Conservation (phyloP, 306 rosid species). For the Quercus suber region DNA sequence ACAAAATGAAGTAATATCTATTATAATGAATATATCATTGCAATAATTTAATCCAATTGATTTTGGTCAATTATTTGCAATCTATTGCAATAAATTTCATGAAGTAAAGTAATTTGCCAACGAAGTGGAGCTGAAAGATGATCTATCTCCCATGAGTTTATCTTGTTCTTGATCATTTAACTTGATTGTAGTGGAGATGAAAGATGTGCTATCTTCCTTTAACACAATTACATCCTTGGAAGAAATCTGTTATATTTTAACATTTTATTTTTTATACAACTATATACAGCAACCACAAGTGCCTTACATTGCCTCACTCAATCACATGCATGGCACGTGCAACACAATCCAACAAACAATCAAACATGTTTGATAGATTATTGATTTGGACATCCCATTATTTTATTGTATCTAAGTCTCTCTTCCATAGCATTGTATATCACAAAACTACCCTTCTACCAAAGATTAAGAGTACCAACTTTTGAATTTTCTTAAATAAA, state of each 20-base stretch:
- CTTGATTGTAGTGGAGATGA: not conserved
- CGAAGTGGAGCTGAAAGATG: not conserved
- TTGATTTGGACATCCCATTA: not conserved
- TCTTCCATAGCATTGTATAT: not conserved
- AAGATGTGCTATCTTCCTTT: not conserved
- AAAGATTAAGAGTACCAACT: not conserved
- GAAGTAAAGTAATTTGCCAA: not conserved
- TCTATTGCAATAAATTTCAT: too few species aligned
- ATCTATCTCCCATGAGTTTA: not conserved
- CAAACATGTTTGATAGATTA: not conserved
- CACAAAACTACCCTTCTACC: too few species aligned
- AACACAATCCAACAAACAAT: not conserved
- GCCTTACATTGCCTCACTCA: not conserved
- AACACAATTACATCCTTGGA: too few species aligned
- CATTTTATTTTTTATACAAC: too few species aligned
- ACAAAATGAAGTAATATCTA: too few species aligned
- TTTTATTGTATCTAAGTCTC: not conserved
- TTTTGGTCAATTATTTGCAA: too few species aligned
- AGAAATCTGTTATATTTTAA: too few species aligned
- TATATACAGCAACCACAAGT: not conserved
- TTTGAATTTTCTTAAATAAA: too few species aligned
- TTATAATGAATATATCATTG: too few species aligned
- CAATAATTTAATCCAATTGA: too few species aligned
- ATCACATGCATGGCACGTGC: not conserved
- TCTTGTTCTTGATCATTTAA: too few species aligned